Evolutionary conservation across 148 eudicot species (phyloP), one percentile per base, ranked within the genome.

Genomic region (Cornus suecica): DNA sequence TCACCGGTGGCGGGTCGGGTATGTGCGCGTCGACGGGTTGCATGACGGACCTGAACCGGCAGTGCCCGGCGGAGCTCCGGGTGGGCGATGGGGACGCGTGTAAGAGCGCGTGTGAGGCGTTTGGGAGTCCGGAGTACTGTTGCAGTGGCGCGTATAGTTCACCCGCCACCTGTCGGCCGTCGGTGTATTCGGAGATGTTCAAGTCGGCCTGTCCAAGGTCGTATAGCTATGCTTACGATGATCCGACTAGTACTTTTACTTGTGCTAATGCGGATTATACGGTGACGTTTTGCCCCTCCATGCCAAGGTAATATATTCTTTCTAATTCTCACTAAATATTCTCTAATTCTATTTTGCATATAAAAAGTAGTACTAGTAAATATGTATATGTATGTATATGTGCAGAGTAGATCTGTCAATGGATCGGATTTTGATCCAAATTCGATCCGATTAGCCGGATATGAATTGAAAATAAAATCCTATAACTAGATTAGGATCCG

Each of bases 201-300:
- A 82, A 82, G 70, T 5, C n/a, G 27, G 77, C 79, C 5, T 82
- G 85, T 70, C 85, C 85, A 2, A 66, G 77, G 8, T 71, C 85
- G 20, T 82, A 82, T 73, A 82, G 85, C 76, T 82, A 82, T 42
- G 82, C 85, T 1, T 79, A 82, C 26, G 85, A 82, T 76, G 85
- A 82, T 42, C 68, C 79, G 0, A 78, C 85, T 0, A 79, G 82
- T 30, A 75, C 79, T 6, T 71, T 75, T 28, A 82, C 85, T 8
- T 76, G 78, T 34, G 34, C 32, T 0, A 54, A 72, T 23, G 72
- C 78, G 0, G 78, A 68, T 68, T 75, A 67, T 56, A 54, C 66
- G 15, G 61, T 75, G 10, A 75, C 78, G 4, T 75, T 75, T 67
- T 75, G 78, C 54, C 72, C 78, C n/a, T 75, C 77, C n/a, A 75